These are phyloP conservation scores for Hypoxylon sp. DNA, from an alignment of 2,329 filamentous ascomycete genomes.

Conservation along the genomic window DNA sequence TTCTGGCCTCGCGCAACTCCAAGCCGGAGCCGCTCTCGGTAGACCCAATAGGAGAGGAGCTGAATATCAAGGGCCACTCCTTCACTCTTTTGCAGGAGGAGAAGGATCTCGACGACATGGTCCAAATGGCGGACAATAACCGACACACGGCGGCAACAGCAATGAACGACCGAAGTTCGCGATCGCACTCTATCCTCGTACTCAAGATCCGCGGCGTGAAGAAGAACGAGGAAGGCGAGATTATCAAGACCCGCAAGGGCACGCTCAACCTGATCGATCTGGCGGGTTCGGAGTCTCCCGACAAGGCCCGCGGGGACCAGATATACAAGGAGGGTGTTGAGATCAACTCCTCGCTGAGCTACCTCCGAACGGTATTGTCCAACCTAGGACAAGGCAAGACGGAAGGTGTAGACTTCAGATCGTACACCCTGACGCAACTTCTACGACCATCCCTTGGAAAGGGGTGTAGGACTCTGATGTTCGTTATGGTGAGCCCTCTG, in stretches of 20 bases:
- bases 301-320: constrained; percentile 79
- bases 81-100: constrained; percentile 76
- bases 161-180: constrained; percentile 92
- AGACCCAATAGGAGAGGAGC: constrained; percentile 48
- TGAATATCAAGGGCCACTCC: constrained; percentile 49
- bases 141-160: constrained; percentile 96
- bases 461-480: constrained; percentile 98
- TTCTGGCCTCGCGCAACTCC: constrained; percentile 73
- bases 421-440: constrained; percentile 96
- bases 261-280: constrained; percentile 96
- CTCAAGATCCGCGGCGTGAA: constrained; percentile 82
- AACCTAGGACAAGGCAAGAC: constrained; percentile 85
- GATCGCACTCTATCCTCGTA: constrained; percentile 96
- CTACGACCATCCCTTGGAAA: constrained; percentile 95
- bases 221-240: constrained; percentile 69
- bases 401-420: constrained; percentile 90
- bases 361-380: constrained; percentile 92
- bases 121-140: constrained; percentile 84
- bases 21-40: constrained; percentile 74
- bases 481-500: constrained; percentile 96
- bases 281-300: constrained; percentile 87
- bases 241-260: constrained; percentile 84
- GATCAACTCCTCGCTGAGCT: constrained; percentile 95
- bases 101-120: constrained; percentile 80
- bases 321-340: constrained; percentile 93